phyloP scores from a whole-genome alignment of 805 yeast genomes.

The Metschnikowia anglica region DNA sequence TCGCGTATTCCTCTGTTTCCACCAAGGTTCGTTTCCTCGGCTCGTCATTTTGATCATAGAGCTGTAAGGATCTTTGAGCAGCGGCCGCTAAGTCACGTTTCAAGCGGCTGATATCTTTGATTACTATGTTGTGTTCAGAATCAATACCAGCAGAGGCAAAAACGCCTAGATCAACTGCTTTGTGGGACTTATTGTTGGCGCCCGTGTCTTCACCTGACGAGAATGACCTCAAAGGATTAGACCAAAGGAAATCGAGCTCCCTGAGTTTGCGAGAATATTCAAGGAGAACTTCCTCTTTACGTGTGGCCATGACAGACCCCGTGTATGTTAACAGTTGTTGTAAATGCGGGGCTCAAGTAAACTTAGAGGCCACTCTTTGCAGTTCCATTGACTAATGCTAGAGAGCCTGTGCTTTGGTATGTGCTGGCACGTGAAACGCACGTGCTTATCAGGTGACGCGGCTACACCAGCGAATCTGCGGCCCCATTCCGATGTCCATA shows the following conservation, averaged over 20 bases:
- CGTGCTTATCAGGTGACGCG: no score
- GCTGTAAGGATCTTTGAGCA: neutral
- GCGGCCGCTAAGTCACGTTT: conserved; percentile 4
- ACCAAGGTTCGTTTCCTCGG: conserved; percentile 1
- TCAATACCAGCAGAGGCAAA: neutral
- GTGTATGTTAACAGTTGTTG: neutral
- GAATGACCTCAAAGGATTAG: conserved; percentile 18
- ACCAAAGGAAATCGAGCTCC: conserved; percentile 20
- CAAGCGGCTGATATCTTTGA: conserved; percentile 1
- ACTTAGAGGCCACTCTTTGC: neutral
- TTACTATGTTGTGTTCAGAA: neutral
- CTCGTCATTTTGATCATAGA: neutral
- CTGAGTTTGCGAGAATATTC: conserved; percentile 15
- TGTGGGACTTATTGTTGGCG: neutral
- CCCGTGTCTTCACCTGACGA: conserved; percentile 1
- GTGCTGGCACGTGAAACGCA: no score
- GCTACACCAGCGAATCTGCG: no score
- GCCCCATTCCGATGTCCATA: no score
- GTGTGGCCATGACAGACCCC: conserved; percentile 1
- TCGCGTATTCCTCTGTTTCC: neutral
- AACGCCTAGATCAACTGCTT: no score
- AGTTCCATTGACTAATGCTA: no score
- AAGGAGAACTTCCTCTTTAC: conserved; percentile 3
- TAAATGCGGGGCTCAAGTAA: neutral
- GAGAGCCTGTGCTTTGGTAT: no score